Base-by-base conservation (phyloP, 2,329 filamentous ascomycete species). In the Epicoccum nigrum region DNA sequence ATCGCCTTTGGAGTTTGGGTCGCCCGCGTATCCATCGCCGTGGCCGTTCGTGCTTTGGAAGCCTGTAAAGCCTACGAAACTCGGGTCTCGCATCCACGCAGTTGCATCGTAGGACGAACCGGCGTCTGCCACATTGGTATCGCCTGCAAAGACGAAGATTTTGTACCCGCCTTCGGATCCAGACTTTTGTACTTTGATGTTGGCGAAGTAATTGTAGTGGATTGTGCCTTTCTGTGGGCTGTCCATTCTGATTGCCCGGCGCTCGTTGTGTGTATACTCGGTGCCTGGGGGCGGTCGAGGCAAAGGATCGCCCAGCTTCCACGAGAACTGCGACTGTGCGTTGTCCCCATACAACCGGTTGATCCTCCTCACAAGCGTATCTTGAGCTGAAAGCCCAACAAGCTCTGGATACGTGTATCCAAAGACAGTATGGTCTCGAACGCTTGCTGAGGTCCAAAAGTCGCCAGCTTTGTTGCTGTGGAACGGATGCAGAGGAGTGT, bases 391-490 rank as follows among this genome's bases (percentile, higher is more conserved):
- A 12, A 62, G 45, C 13, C 45, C 56, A 7, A 58, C 60, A 25
- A 85, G 82, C 59, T 93, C 90, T 0, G 84, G 79, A 65, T 95
- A 95, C 0, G 84, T 86, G 68, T 94, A 94, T 12, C 86, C 86
- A 69, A 94, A 89, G 1, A 75, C 76, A 20, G 79, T 77, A 6
- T 82, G 83, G 32, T 81, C 77, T 23, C 86, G 81, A 11, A 85
- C 79, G 54, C 77, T 79, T 44, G 85, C 80, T 0, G 88, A 88
- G 6, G 82, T 87, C 85, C 87, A 92, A 66, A 88, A 88, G 0
- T 77, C 79, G 31, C 85, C 84, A 43, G 80, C 75, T 2, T 70
- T 64, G 46, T 81, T 78, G 37, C 79, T 75, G 59, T 84, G 85
- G 69, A 93, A 92, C 0, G 90, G 89, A 1, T 83, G 83, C 3